Conservation (phyloP, 495 filamentous ascomycete species). For the Apiosordaria backusii region DNA sequence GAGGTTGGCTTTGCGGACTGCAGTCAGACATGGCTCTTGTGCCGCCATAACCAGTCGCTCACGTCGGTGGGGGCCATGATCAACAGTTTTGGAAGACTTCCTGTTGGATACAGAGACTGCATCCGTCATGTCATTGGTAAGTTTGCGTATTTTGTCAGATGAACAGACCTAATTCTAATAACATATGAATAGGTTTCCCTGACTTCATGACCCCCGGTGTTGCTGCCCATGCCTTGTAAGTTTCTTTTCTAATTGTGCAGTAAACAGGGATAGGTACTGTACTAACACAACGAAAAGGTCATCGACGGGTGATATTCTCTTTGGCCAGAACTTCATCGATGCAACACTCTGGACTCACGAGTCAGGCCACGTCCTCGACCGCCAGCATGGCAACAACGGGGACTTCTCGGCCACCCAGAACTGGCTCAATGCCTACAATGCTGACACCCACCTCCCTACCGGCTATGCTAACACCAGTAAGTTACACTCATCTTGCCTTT, state of each 20-base stretch:
- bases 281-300: neutral
- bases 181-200: neutral
- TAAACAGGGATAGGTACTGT: no score
- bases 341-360: constrained; percentile 1
- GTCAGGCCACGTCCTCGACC: neutral
- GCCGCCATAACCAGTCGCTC: neutral
- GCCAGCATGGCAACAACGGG: neutral
- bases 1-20: neutral
- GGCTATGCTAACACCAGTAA: constrained; percentile 1
- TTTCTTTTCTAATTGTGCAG: neutral
- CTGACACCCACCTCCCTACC: neutral
- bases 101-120: neutral
- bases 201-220: neutral
- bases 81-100: neutral
- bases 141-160: neutral
- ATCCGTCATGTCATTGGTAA: constrained; percentile 2
- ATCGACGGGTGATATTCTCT: neutral
- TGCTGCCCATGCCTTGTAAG: neutral
- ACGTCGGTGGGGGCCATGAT: neutral
- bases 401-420: neutral
- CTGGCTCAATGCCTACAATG: constrained; percentile 6
- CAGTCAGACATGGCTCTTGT: neutral
- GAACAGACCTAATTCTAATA: neutral
- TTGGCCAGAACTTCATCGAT: neutral
- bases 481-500: neutral